Conservation (phyloP, 495 filamentous ascomycete species). For the Aspergillus cavernicola region DNA sequence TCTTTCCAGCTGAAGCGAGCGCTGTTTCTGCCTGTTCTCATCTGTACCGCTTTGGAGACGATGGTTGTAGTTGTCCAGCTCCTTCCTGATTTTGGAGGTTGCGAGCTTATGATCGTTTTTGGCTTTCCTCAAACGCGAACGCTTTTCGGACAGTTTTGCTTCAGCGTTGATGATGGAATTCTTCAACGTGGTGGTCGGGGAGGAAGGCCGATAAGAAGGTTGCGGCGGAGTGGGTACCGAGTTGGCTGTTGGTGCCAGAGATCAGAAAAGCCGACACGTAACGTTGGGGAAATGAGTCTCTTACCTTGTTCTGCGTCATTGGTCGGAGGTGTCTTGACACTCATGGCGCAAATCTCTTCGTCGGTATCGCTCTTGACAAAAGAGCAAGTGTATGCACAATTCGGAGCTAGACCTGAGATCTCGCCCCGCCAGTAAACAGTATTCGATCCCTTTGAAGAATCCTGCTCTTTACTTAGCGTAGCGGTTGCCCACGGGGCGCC, state of each 20-base stretch:
- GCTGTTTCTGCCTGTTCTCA: conserved; percentile 79
- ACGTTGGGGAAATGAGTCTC: conserved; percentile 1
- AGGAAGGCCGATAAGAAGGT: conserved; percentile 69
- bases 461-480: conserved; percentile 55
- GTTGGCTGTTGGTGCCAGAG: conserved; percentile 31
- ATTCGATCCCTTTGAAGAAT: conserved; percentile 50
- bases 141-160: conserved; percentile 71
- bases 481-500: conserved; percentile 85
- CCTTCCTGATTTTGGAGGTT: conserved; percentile 67
- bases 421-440: conserved; percentile 67
- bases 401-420: conserved; percentile 82
- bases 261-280: not conserved
- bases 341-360: conserved; percentile 70
- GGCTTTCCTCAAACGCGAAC: conserved; percentile 65
- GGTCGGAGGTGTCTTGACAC: conserved; percentile 72
- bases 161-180: conserved; percentile 82
- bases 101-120: conserved; percentile 77
- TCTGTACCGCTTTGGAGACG: conserved; percentile 66
- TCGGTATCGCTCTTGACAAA: conserved; percentile 73
- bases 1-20: conserved; percentile 70
- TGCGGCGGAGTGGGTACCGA: conserved; percentile 44
- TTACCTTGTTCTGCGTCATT: conserved; percentile 63
- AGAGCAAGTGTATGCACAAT: conserved; percentile 80
- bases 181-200: conserved; percentile 84
- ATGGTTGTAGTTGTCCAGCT: conserved; percentile 73